Percentiles rank a stretch among this genome's conserved stretches.
These are phyloP conservation scores for Pleurotus tuoliensis DNA, from an alignment of 768 basidiomycete genomes.

Conservation along the genomic window DNA sequence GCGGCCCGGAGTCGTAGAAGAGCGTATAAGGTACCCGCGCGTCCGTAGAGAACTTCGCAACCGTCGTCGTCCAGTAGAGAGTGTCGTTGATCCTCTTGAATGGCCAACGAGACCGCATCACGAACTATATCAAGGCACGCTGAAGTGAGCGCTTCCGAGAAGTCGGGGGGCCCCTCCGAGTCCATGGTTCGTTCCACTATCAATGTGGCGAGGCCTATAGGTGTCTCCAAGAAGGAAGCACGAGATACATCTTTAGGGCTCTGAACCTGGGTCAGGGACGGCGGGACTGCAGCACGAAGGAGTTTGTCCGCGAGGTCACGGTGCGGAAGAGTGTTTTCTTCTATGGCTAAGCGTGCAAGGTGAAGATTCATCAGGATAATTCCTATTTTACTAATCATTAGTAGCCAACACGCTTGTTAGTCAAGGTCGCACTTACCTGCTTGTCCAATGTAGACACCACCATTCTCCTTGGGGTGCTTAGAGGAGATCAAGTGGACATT, in stretches of 20 bases:
- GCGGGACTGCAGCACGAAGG: constrained; percentile 3
- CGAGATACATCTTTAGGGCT: constrained; percentile 14
- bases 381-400: constrained; percentile 9
- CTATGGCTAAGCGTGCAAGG: background rate
- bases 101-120: constrained; percentile 17
- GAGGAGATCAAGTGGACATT: constrained; percentile 19
- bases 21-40: constrained; percentile 53
- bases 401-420: constrained; percentile 12
- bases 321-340: background rate
- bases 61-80: constrained; percentile 35
- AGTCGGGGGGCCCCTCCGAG: constrained; percentile 14
- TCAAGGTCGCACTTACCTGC: constrained; percentile 17
- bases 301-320: constrained; percentile 8
- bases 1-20: constrained; percentile 39
- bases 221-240: constrained; percentile 38
- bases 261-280: constrained; percentile 6
- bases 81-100: constrained; percentile 17
- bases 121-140: constrained; percentile 18
- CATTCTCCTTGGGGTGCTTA: constrained; percentile 12
- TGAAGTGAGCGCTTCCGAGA: no score
- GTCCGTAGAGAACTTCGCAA: constrained; percentile 57
- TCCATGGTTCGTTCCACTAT: constrained; percentile 25
- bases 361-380: background rate
- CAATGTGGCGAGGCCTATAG: constrained; percentile 33
- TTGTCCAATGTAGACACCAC: constrained; percentile 24